Conservation (phyloP, 2,329 filamentous ascomycete species). For the Colletotrichum limetticola region DNA sequence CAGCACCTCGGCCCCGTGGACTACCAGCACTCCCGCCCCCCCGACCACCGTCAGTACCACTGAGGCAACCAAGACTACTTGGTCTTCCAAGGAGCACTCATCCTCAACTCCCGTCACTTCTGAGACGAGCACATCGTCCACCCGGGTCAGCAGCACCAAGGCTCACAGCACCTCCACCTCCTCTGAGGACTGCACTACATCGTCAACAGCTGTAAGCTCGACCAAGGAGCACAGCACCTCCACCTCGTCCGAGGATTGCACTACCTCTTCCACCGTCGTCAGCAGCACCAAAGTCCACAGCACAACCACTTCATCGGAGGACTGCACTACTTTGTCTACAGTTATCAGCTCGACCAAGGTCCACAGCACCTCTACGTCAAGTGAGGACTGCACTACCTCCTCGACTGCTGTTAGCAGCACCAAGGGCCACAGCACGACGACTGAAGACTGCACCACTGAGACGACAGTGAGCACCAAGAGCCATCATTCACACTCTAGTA, state of each 20-base stretch:
- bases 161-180: neutral
- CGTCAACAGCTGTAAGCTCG: neutral
- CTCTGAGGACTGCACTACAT: neutral
- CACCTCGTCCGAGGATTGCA: neutral
- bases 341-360: conserved; percentile 1
- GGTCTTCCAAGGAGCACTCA: conserved; percentile 1
- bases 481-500: neutral
- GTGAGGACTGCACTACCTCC: neutral
- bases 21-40: conserved; percentile 3
- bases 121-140: neutral
- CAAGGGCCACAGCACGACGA: neutral
- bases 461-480: neutral
- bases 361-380: neutral
- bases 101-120: conserved; percentile 5
- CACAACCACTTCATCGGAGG: conserved; percentile 1
- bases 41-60: conserved; percentile 9
- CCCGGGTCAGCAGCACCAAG: conserved; percentile 15
- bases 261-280: neutral
- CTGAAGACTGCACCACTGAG: neutral
- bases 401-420: neutral
- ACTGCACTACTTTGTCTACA: neutral
- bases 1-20: neutral
- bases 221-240: neutral
- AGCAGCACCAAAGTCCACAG: conserved; percentile 6
- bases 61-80: neutral